phyloP scores from a whole-genome alignment of 2,329 filamentous ascomycete species.

The Penicillium frequentans region DNA sequence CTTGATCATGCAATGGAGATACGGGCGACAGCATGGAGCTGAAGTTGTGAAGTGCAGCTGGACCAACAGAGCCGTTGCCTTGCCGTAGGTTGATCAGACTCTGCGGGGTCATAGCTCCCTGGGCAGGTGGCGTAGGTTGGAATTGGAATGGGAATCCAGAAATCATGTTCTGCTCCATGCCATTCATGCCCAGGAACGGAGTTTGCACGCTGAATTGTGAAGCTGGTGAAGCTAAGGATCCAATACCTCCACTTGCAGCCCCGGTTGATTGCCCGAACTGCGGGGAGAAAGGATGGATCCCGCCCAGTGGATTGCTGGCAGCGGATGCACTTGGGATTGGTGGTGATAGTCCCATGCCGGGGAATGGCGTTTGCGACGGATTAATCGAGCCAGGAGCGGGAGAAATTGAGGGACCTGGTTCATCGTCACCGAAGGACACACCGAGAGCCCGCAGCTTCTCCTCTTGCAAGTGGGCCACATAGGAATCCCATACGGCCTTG shows the following conservation, averaged over 20 bases:
- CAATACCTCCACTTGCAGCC: conserved; percentile 62
- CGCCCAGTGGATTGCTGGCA: conserved; percentile 66
- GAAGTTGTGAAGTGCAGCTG: conserved; percentile 44
- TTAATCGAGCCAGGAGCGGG: conserved; percentile 63
- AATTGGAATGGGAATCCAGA: conserved; percentile 69
- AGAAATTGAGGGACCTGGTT: conserved; percentile 67
- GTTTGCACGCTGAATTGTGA: conserved; percentile 62
- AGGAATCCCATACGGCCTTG: conserved; percentile 67
- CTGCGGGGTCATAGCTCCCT: conserved; percentile 41
- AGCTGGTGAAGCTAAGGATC: conserved; percentile 69
- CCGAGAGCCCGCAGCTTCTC: conserved; percentile 90
- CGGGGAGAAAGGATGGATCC: conserved; percentile 62
- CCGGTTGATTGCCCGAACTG: conserved; percentile 57
- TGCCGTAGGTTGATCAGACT: conserved; percentile 45
- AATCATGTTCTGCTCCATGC: conserved; percentile 57
- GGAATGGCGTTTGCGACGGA: conserved; percentile 68
- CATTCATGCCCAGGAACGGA: conserved; percentile 59
- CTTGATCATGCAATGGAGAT: conserved; percentile 61
- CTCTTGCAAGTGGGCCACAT: conserved; percentile 80
- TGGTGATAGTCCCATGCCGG: conserved; percentile 77
- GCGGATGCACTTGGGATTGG: conserved; percentile 78
- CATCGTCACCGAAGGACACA: conserved; percentile 76
- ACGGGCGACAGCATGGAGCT: conserved; percentile 60
- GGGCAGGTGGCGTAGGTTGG: conserved; percentile 59
- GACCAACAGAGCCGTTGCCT: conserved; percentile 60